Percentiles rank a stretch among this genome's conserved stretches.
Conservation (phyloP, 2,329 filamentous ascomycete species). For the Thyridium curvatum region DNA sequence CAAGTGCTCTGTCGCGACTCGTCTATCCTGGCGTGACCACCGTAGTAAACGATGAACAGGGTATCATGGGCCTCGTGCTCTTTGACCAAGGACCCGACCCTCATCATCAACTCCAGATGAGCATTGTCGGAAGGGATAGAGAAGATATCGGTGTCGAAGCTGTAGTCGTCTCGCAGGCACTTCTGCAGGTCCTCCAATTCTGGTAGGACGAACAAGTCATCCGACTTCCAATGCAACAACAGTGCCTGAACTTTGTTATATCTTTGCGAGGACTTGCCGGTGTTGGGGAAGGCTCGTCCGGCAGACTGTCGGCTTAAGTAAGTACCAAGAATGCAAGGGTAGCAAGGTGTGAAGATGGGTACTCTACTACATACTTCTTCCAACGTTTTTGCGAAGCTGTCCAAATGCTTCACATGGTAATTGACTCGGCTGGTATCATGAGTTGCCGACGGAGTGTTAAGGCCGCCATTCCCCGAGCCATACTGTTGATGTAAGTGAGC, state of each 20-base stretch:
- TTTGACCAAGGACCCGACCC: slow-evolving; percentile 50
- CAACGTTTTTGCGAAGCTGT: slow-evolving; percentile 46
- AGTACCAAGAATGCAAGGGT: not conserved
- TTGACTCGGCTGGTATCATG: slow-evolving; percentile 52
- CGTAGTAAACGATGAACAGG: slow-evolving; percentile 53
- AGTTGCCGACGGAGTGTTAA: slow-evolving; percentile 34
- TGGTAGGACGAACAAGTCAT: slow-evolving; percentile 52
- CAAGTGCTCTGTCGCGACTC: slow-evolving; percentile 54
- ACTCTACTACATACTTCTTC: slow-evolving; percentile 42
- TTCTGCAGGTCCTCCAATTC: slow-evolving; percentile 51
- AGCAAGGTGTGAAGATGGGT: no score
- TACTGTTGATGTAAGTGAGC: slow-evolving; percentile 32
- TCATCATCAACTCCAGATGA: slow-evolving; percentile 52
- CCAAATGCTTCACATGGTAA: slow-evolving; percentile 51
- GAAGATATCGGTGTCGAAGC: slow-evolving; percentile 51
- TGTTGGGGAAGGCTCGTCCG: slow-evolving; percentile 49
- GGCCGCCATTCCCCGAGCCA: slow-evolving; percentile 33
- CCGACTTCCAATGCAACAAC: slow-evolving; percentile 50
- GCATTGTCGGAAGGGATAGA: slow-evolving; percentile 52
- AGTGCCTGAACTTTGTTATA: slow-evolving; percentile 50
- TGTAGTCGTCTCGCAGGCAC: slow-evolving; percentile 48
- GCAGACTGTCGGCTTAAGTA: slow-evolving; percentile 35
- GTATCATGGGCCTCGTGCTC: slow-evolving; percentile 49
- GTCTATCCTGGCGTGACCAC: slow-evolving; percentile 53
- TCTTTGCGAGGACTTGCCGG: slow-evolving; percentile 42